These are phyloP conservation scores for Thalassiosira oceanica DNA, from an alignment of 352 stramenopile species.

Conservation along the genomic window DNA sequence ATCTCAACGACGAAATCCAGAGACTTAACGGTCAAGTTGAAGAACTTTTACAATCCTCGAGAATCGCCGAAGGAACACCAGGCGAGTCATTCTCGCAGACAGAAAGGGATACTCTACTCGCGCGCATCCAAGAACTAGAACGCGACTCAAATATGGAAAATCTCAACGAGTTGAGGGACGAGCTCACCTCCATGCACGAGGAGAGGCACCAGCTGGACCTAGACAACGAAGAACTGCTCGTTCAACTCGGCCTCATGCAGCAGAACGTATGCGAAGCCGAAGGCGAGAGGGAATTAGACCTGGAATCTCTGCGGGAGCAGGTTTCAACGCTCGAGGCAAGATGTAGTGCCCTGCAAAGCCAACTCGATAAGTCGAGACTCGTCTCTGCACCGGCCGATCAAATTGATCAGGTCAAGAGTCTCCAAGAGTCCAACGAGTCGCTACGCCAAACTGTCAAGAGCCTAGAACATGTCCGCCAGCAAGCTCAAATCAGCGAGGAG, in stretches of 20 bases:
- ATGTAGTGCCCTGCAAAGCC: slow-evolving; percentile 25
- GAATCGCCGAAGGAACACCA: neutral
- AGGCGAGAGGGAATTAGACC: slow-evolving; percentile 31
- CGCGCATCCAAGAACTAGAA: slow-evolving; percentile 35
- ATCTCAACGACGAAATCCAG: slow-evolving; percentile 27
- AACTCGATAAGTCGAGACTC: slow-evolving; percentile 21
- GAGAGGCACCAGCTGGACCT: slow-evolving; percentile 48
- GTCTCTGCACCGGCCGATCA: neutral
- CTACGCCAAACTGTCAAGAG: slow-evolving; percentile 33
- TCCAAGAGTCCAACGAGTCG: slow-evolving; percentile 32
- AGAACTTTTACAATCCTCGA: too few species aligned
- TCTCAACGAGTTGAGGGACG: slow-evolving; percentile 42
- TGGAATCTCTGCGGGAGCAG: slow-evolving; percentile 42
- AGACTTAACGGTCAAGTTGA: too few species aligned
- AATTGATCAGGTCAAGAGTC: slow-evolving; percentile 22
- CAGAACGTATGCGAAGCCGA: slow-evolving; percentile 46
- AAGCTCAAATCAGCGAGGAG: too few species aligned
- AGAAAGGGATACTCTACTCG: slow-evolving; percentile 26
- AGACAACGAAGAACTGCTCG: slow-evolving; percentile 51
- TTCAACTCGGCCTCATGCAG: slow-evolving; percentile 45
- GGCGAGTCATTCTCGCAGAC: slow-evolving; percentile 11
- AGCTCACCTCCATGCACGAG: slow-evolving; percentile 47
- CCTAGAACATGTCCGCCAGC: too few species aligned
- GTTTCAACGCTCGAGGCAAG: slow-evolving; percentile 31
- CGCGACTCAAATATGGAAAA: slow-evolving; percentile 33